Evolutionary conservation across 768 basidiomycete genomes (phyloP), one percentile per base, ranked within the genome.

Genomic region (Pulveroboletus sp.): DNA sequence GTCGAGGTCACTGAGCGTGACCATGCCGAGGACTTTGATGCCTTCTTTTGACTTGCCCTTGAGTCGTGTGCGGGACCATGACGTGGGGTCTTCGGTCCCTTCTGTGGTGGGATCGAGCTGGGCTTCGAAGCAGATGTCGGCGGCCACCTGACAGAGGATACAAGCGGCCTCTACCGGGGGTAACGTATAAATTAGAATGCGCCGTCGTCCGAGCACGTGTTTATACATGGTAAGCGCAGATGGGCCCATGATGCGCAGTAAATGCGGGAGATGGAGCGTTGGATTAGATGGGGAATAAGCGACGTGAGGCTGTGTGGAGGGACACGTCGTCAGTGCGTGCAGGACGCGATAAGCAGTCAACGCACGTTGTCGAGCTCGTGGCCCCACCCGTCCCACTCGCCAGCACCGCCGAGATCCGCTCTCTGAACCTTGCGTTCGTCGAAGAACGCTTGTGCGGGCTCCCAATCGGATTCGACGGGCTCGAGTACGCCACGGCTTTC

Each of bases 161-260:
- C 86, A 90, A 0, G 90, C 87, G 0, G 81, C 79, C 61, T 91
- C 87, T 12, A 91, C 87, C 0, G 89, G 86, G 1, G 89, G 88
- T 2, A 81, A 70, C 0, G 90, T 88, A 61, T 87, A 88, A 29
- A 93, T 84, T 32, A 93, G 70, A n/a, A 92, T 79, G 14, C 90
- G 75, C 44, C 75, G 80, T 6, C 90, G 77, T 0, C 83, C 84
- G 5, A 92, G 73, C 14, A 89, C 78, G 57, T 90, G 81, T 59
- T 90, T 90, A 70, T 88, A 89, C 3, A 92, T 66, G 0, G 87
- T 91, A 31, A 92, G 68, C 0, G 81, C 79, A 1, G 88, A 87
- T 0, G 89, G 87, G 0, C 90, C 90, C 21, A 93, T 73, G 44
- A 90, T 82, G 24, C 84, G 82, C 24, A 92, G 68, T 19, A 92